phyloP scores from a whole-genome alignment of 2,329 filamentous ascomycete genomes.

The Colletotrichum horii region DNA sequence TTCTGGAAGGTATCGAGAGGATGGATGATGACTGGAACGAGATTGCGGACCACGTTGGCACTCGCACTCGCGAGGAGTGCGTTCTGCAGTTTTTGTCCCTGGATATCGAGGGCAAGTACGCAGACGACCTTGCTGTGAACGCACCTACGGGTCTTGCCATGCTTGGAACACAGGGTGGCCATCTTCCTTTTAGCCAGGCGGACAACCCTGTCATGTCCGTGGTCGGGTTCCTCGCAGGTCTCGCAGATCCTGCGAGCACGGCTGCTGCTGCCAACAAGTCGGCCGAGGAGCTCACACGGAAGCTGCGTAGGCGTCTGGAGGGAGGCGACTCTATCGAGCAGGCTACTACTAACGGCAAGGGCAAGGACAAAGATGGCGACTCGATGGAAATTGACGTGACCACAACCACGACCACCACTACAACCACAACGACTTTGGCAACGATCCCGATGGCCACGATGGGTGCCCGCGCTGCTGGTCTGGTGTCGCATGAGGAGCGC shows the following conservation, averaged over 20 bases:
- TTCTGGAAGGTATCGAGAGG: slow-evolving; percentile 89
- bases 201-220: slow-evolving; percentile 98
- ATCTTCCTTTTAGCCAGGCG: slow-evolving; percentile 84
- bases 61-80: slow-evolving; percentile 92
- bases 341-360: slow-evolving; percentile 58
- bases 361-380: slow-evolving; percentile 60
- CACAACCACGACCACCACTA: slow-evolving; percentile 53
- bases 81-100: slow-evolving; percentile 95
- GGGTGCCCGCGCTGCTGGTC: slow-evolving; percentile 82
- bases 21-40: slow-evolving; percentile 97
- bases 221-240: slow-evolving; percentile 88
- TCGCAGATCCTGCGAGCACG: slow-evolving; percentile 88
- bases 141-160: slow-evolving; percentile 65
- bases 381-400: slow-evolving; percentile 69
- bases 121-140: slow-evolving; percentile 69
- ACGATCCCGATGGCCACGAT: slow-evolving; percentile 86
- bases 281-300: slow-evolving; percentile 83
- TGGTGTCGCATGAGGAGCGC: slow-evolving; percentile 95
- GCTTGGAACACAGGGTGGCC: slow-evolving; percentile 74
- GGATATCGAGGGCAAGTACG: slow-evolving; percentile 96
- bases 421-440: slow-evolving; percentile 60
- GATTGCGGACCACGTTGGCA: slow-evolving; percentile 90
- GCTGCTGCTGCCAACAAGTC: slow-evolving; percentile 90
- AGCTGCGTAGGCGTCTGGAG: slow-evolving; percentile 80
- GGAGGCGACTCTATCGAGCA: slow-evolving; percentile 40